Evolutionary conservation across 257 asterid species (phyloP).

Genomic region (Asclepias syriaca): DNA sequence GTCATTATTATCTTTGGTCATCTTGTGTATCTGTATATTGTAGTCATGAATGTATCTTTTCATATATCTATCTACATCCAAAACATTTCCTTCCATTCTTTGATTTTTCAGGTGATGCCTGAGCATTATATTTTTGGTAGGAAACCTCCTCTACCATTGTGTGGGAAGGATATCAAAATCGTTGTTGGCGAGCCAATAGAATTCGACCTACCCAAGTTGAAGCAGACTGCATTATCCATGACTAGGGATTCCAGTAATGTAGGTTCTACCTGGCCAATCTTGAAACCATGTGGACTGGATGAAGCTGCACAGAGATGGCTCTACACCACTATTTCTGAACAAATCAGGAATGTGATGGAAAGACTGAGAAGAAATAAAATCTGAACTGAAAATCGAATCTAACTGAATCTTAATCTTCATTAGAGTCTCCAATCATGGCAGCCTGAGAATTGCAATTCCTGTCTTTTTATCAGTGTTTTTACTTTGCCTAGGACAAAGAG

Average conservation of each 20-base stretch:
- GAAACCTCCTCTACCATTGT: conserved; percentile 77
- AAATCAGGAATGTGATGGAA: conserved; percentile 63
- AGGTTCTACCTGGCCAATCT: conserved; percentile 52
- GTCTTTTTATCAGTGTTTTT: background rate
- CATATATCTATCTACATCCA: background rate
- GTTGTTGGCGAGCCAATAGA: conserved; percentile 75
- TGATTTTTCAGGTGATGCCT: conserved; percentile 76
- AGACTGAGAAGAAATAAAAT: conserved; percentile 33
- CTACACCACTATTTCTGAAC: conserved; percentile 62
- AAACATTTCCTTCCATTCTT: background rate
- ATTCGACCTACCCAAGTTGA: conserved; percentile 67
- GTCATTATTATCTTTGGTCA: conserved; percentile 29
- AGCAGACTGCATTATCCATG: conserved; percentile 50
- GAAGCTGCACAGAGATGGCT: conserved; percentile 84
- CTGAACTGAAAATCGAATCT: conserved; percentile 5
- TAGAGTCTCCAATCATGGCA: background rate
- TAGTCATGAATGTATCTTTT: background rate
- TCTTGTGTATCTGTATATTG: background rate
- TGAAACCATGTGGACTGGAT: conserved; percentile 53
- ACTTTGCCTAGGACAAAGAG: background rate
- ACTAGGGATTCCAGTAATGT: conserved; percentile 41
- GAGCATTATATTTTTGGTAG: conserved; percentile 71
- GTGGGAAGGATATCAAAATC: conserved; percentile 53
- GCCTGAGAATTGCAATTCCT: background rate
- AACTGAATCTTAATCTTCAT: conserved; percentile 7